These are phyloP conservation scores for Tubosaeta sp. DNA, from an alignment of 768 basidiomycete genomes.

Conservation along the genomic window DNA sequence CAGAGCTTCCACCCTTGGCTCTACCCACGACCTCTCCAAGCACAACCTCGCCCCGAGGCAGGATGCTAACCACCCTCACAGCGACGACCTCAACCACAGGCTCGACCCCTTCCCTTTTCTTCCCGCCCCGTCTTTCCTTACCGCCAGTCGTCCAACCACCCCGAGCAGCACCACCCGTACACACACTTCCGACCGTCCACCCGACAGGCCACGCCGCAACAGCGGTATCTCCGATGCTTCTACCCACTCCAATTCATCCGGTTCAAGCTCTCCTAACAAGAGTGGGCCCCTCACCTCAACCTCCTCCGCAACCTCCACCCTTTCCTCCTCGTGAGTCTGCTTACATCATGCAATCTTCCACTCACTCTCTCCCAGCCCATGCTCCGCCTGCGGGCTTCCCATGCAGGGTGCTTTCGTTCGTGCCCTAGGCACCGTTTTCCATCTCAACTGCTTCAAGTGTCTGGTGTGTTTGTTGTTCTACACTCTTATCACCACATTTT, in stretches of 20 bases:
- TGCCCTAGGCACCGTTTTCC: constrained; percentile 89
- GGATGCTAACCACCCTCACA: constrained; percentile 51
- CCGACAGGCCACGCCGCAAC: constrained; percentile 42
- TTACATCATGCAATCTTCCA: constrained; percentile 6
- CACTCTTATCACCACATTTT: neutral
- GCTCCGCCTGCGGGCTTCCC: constrained; percentile 70
- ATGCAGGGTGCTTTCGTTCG: constrained; percentile 97
- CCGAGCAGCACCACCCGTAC: constrained; percentile 46
- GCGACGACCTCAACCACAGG: constrained; percentile 64
- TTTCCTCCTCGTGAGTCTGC: constrained; percentile 55
- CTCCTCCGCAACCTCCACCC: constrained; percentile 50
- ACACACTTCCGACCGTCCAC: constrained; percentile 52
- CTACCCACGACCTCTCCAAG: constrained; percentile 51
- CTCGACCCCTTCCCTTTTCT: constrained; percentile 26
- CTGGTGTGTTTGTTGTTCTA: constrained; percentile 54
- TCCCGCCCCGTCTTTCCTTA: constrained; percentile 45
- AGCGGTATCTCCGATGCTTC: constrained; percentile 51
- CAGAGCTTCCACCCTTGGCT: constrained; percentile 61
- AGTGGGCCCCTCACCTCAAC: constrained; percentile 48
- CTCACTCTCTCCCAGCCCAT: constrained; percentile 43
- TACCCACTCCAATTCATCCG: constrained; percentile 51
- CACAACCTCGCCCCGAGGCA: constrained; percentile 36
- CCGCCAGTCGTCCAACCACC: constrained; percentile 57
- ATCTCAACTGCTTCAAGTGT: constrained; percentile 98
- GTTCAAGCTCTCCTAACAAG: constrained; percentile 35